Evolutionary conservation across 306 rosid genomes (phyloP).

Genomic region (Rosa persica): DNA sequence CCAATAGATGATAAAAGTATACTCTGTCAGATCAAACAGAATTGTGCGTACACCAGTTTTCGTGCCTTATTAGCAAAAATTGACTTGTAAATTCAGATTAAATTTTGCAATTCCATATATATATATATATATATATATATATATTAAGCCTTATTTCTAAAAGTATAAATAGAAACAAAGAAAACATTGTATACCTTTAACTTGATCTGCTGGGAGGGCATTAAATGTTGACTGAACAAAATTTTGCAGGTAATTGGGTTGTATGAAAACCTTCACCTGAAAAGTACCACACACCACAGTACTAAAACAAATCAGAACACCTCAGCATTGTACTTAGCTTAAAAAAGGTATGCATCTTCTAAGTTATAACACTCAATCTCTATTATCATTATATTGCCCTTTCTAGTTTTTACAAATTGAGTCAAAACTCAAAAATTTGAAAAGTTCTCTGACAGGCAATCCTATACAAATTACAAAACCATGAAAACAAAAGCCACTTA

Average conservation of each 20-base stretch:
- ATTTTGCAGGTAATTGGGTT: constrained; percentile 83
- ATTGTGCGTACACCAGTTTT: background rate
- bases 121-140: background rate
- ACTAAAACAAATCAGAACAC: constrained; percentile 17
- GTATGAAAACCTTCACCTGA: constrained; percentile 92
- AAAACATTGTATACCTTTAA: constrained; percentile 53
- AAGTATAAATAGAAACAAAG: background rate
- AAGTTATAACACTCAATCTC: background rate
- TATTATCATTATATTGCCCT: background rate
- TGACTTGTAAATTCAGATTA: constrained; percentile 2
- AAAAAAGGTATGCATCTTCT: background rate
- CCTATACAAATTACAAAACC: background rate
- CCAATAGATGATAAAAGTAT: background rate
- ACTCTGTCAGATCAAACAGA: background rate
- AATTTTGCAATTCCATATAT: no score
- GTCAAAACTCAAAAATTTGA: background rate
- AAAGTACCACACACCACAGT: constrained; percentile 30
- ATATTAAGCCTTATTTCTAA: background rate
- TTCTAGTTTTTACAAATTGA: background rate
- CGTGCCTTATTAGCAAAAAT: background rate
- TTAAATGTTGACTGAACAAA: constrained; percentile 89
- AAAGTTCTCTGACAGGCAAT: background rate
- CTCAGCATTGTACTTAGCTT: constrained; percentile 11
- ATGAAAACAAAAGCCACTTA: background rate
- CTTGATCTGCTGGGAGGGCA: constrained; percentile 77